Evolutionary conservation across 2,329 filamentous ascomycete genomes (phyloP), one percentile per base, ranked within the genome.

Genomic region (Triangularia verruculosa): DNA sequence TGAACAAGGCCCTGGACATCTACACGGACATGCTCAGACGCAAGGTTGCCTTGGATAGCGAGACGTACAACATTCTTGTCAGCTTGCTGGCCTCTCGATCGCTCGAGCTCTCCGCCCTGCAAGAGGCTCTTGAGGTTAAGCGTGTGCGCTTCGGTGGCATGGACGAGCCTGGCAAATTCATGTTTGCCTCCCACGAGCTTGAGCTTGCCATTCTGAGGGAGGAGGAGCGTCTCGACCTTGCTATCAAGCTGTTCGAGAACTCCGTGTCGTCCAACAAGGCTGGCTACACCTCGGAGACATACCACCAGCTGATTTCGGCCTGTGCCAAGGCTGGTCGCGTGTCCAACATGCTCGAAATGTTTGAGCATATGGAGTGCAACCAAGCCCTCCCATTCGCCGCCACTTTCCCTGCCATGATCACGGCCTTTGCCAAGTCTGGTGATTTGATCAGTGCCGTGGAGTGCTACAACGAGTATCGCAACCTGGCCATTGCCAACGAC

Each of bases 21-120:
- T 99, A 98, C 76, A 90, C 93, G 15, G 93, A 98, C 74, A 98
- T 99, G 95, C 87, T 97, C 70, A 88, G 89, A 68, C 90, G 93
- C 68, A 89, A 89, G 70, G 89, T 98, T 24, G 79, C 85, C 20
- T 93, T 94, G 7, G 89, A 97, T 74, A 87, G 88, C 61, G 86
- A 90, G 63, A 98, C 94, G 0, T 98, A 96, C 78, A 88, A 92
- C 73, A 93, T 93, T 32, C 82, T 99, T 17, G 90, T 99, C 61
- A 87, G 90, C 63, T 81, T 97, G 43, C 82, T 99, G 59, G 90
- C 93, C 17, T 85, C 87, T 13, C 88, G 93, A 68, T 93, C 92
- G 43, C 82, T 96, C 55, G 90, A 96, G 73, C 89, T 94, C 7
- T 84, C 89, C 22, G 83, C 85, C 28, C 82, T 91, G 74, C 93